A percentile compares a stretch with the other conserved stretches of the same genome.
Conservation (phyloP, 129 eudicot species). For the Escallonia herrerae region DNA sequence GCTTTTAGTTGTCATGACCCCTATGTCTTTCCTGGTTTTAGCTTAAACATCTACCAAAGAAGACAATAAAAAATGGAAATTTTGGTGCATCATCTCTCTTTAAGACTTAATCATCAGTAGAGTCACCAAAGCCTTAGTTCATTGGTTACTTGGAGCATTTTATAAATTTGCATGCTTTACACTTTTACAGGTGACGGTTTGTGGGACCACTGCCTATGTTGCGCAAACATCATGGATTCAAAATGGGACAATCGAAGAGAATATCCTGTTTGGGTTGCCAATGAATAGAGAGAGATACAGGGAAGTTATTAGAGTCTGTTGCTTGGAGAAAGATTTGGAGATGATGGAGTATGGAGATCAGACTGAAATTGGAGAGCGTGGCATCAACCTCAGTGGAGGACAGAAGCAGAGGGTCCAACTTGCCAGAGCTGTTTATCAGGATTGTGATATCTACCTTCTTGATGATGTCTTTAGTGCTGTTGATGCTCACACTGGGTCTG, state of each 20-base stretch:
- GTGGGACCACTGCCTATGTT: slow-evolving; percentile 89
- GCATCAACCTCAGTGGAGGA: slow-evolving; percentile 87
- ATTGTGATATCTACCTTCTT: slow-evolving; percentile 79
- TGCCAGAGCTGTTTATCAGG: slow-evolving; percentile 94
- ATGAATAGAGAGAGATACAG: slow-evolving; percentile 55
- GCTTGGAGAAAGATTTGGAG: slow-evolving; percentile 86
- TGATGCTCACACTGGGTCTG: slow-evolving; percentile 94
- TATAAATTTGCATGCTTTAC: slow-evolving; percentile 6
- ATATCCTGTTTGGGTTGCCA: slow-evolving; percentile 71
- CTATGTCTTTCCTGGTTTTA: too few species aligned
- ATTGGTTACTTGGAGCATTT: too few species aligned
- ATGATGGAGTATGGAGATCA: slow-evolving; percentile 93
- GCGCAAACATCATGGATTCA: slow-evolving; percentile 95
- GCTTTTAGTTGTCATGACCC: too few species aligned
- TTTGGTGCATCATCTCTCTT: too few species aligned
- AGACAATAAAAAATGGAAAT: too few species aligned
- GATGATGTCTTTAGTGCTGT: slow-evolving; percentile 90
- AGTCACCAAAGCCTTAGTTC: neutral
- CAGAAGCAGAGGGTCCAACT: slow-evolving; percentile 91
- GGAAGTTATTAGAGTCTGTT: slow-evolving; percentile 55
- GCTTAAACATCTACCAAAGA: too few species aligned
- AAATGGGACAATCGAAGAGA: slow-evolving; percentile 66
- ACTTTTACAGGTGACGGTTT: slow-evolving; percentile 54
- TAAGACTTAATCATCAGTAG: too few species aligned
- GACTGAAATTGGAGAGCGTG: slow-evolving; percentile 89